phyloP scores from a whole-genome alignment of 768 basidiomycete genomes.

The Trametes cingulata region DNA sequence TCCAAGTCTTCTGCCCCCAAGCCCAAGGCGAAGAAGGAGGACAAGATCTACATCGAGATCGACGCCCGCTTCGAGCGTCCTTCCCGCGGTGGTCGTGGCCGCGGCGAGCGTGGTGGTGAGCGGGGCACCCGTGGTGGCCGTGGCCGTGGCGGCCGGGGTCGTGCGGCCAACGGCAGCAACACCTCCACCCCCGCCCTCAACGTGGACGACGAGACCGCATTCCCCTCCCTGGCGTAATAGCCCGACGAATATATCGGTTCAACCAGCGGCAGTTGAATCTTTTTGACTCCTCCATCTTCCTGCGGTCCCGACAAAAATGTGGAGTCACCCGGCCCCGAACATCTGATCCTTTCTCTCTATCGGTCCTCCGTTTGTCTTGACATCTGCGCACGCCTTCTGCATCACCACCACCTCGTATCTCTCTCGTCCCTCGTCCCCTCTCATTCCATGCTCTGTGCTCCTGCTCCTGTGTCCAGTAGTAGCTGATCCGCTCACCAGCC shows the following conservation, averaged over 20 bases:
- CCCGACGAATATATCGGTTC: slow-evolving; percentile 8
- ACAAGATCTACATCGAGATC: slow-evolving; percentile 91
- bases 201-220: slow-evolving; percentile 83
- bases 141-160: slow-evolving; percentile 42
- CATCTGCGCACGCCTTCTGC: slow-evolving; percentile 16
- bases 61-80: slow-evolving; percentile 88
- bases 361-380: slow-evolving; percentile 20
- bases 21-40: slow-evolving; percentile 75
- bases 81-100: slow-evolving; percentile 57
- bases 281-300: slow-evolving; percentile 8
- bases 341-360: slow-evolving; percentile 14
- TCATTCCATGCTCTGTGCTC: slow-evolving; percentile 13
- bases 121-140: slow-evolving; percentile 45
- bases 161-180: slow-evolving; percentile 42
- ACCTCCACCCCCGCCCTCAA: slow-evolving; percentile 46
- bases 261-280: slow-evolving; percentile 10
- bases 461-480: slow-evolving; percentile 19
- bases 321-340: slow-evolving; percentile 17
- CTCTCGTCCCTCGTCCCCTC: slow-evolving; percentile 3
- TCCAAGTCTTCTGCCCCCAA: slow-evolving; percentile 60
- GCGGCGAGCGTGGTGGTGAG: slow-evolving; percentile 43
- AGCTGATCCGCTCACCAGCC: slow-evolving; percentile 17
- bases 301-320: slow-evolving; percentile 14
- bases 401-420: slow-evolving; percentile 15
- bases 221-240: slow-evolving; percentile 77